These are phyloP conservation scores for Diaporthe aspalathi DNA, from an alignment of 2,329 filamentous ascomycete species.

Conservation along the genomic window DNA sequence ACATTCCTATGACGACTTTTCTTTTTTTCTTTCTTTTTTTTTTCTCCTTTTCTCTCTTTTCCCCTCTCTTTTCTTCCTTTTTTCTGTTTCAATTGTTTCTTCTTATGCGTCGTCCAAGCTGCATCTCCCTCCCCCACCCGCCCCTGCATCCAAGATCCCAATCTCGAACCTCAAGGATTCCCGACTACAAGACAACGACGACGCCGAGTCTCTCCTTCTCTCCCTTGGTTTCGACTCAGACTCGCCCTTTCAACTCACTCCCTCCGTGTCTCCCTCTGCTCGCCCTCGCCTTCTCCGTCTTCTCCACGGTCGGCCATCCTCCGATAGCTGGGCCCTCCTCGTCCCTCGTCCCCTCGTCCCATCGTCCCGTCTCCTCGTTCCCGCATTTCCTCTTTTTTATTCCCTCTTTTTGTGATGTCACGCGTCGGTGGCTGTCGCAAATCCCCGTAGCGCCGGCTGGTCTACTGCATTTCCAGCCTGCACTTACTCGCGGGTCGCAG, in stretches of 20 bases:
- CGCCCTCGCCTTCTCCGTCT: background rate
- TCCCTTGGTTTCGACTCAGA: no score
- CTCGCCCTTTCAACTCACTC: no score
- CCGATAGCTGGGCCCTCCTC: conserved; percentile 6
- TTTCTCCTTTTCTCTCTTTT: no score
- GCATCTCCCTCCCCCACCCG: no score
- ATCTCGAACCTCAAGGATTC: no score
- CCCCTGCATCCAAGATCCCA: no score
- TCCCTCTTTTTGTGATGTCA: conserved; percentile 18
- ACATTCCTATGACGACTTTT: conserved; percentile 31
- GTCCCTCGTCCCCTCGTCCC: background rate
- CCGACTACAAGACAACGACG: no score
- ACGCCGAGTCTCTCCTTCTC: no score
- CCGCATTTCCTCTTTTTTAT: conserved; percentile 15
- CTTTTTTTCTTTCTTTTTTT: background rate
- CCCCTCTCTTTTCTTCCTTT: no score
- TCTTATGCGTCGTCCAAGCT: no score
- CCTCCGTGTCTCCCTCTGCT: no score
- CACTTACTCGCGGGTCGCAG: conserved; percentile 34
- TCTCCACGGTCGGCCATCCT: conserved; percentile 18
- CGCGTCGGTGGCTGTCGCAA: conserved; percentile 9
- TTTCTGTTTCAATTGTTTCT: no score
- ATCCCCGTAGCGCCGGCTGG: conserved; percentile 29
- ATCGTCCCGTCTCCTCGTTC: background rate
- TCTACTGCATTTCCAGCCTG: conserved; percentile 14